Percentiles rank a stretch among this genome's conserved stretches.
phyloP scores from a whole-genome alignment of 768 basidiomycete species.

The Chiua virens region DNA sequence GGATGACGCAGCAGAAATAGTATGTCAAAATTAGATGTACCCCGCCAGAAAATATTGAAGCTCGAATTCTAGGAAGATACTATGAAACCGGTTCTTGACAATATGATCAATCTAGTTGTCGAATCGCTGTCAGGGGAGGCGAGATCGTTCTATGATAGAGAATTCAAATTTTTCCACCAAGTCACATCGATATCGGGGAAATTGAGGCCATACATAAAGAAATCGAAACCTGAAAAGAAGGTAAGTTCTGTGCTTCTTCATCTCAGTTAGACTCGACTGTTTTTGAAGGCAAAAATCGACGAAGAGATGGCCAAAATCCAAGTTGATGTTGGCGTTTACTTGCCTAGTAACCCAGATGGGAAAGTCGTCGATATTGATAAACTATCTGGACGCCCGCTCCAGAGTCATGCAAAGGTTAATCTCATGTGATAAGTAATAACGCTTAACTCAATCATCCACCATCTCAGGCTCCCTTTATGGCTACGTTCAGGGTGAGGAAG shows the following conservation, averaged over 20 bases:
- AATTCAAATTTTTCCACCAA: conserved; percentile 94
- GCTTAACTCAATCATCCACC: not conserved
- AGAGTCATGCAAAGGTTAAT: conserved; percentile 92
- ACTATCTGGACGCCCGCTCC: conserved; percentile 91
- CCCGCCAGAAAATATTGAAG: not conserved
- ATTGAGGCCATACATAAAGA: conserved; percentile 94
- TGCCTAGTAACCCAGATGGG: conserved; percentile 97
- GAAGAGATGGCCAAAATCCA: conserved; percentile 97
- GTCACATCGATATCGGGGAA: conserved; percentile 99
- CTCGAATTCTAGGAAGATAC: conserved; percentile 70
- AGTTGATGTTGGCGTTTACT: conserved; percentile 93
- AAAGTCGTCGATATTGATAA: conserved; percentile 97
- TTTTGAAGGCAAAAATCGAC: conserved; percentile 90
- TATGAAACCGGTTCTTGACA: conserved; percentile 94
- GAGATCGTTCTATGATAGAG: conserved; percentile 85
- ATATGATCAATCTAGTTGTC: conserved; percentile 79
- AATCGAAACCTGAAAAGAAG: conserved; percentile 95
- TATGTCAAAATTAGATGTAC: conserved; percentile 35
- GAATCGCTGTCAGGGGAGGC: conserved; percentile 86
- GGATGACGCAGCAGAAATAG: conserved; percentile 85
- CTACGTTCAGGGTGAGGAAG: conserved; percentile 97
- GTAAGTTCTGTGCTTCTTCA: conserved; percentile 31
- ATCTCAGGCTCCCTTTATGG: conserved; percentile 97
- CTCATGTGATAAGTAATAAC: not conserved
- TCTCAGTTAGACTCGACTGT: not conserved